Evolutionary conservation across 2,329 filamentous ascomycete genomes (phyloP).

Genomic region (Claviceps purpurea): DNA sequence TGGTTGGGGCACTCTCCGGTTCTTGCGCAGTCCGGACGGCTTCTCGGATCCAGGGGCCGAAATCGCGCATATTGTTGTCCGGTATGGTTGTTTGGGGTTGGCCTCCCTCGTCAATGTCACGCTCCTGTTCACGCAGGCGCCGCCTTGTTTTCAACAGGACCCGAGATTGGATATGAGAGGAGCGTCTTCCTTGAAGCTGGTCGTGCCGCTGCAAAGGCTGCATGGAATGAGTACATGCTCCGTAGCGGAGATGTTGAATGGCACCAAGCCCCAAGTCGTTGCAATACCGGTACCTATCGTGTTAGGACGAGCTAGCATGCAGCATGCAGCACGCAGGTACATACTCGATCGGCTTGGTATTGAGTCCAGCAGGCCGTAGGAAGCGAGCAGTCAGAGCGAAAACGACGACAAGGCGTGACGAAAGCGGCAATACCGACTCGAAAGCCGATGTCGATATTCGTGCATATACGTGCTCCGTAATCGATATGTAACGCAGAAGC

Average conservation of each 20-base stretch:
- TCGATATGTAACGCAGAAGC: too few species aligned
- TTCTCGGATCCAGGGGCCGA: background rate
- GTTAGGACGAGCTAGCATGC: background rate
- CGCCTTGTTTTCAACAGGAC: background rate
- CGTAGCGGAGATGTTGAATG: constrained; percentile 2
- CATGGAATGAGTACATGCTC: constrained; percentile 1
- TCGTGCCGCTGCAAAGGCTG: constrained; percentile 2
- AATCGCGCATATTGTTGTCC: background rate
- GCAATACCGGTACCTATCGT: background rate
- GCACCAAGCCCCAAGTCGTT: constrained; percentile 1
- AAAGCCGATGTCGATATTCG: too few species aligned
- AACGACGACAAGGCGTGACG: background rate
- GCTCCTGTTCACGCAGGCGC: background rate
- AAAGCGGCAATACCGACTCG: too few species aligned
- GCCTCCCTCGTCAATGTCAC: background rate
- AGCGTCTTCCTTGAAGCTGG: background rate
- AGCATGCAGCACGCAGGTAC: background rate
- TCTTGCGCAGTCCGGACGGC: background rate
- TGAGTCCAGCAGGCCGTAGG: background rate
- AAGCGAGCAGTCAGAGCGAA: background rate
- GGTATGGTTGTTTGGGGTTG: background rate
- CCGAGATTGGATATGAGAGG: background rate
- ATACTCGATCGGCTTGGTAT: background rate
- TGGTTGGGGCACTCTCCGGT: background rate
- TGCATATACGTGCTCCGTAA: too few species aligned